Base-by-base conservation (phyloP, 1,284 basidiomycete species). In the Cryptococcus depauperatus region DNA sequence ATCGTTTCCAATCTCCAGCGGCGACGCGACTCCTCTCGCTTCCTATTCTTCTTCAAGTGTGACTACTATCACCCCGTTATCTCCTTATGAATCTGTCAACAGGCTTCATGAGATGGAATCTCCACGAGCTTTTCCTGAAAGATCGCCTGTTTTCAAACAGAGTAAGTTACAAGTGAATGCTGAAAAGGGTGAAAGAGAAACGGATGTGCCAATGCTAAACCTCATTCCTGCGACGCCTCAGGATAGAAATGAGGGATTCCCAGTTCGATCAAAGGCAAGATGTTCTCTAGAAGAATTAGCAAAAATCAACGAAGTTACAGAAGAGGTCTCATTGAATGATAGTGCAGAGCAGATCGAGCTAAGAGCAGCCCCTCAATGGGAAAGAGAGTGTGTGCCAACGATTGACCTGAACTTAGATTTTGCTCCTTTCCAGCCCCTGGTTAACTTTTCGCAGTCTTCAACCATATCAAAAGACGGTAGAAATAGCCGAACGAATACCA, bases 161-260 rank as follows among this genome's bases (percentile, higher is more conserved):
- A 26, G 37, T 18, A 30, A n/a, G 4, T 10, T 39, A 0, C 41
- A 44, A 23, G 29, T n/a, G 18, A 19, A 23, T 22, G 43, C 21
- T 6, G 29, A 30, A 34, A 38, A 32, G 6, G 40, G 27, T 23
- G 38, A 21, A 16, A 11, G 16, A 16, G 48, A 44, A 16, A 41
- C 43, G 16, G 43, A 48, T 32, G 54, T 64, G 16, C 65, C 65
- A 2, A 59, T 63, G 54, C 49, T 69, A 47, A 68, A 69, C 34
- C 57, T 69, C 49, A 68, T 69, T 27, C 67, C 67, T n/a, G 64
- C 67, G 3, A 69, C 67, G 5, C 66, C 66, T 1, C 57, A 61
- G 41, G 48, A 61, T 6, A 42, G 40, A 14, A 41, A 40, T 4
- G 60, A 67, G 30, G 59, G 56, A n/a, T 64, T 62, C 39, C 38